phyloP scores from a whole-genome alignment of 176 grass and related monocot species.

The Olyra latifolia region DNA sequence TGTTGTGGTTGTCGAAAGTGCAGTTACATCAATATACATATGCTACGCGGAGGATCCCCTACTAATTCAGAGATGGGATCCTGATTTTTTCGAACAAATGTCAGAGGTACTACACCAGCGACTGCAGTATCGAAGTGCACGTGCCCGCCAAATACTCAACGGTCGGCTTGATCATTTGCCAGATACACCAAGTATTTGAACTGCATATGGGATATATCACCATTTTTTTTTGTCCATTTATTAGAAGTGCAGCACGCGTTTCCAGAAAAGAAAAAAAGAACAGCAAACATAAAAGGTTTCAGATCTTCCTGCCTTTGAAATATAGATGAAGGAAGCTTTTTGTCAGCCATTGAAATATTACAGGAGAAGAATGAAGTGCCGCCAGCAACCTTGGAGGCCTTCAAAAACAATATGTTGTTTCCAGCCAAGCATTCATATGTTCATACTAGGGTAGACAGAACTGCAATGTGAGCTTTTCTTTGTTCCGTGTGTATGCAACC shows the following conservation, averaged over 20 bases:
- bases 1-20: constrained; percentile 94
- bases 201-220: background rate
- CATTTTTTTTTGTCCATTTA: constrained; percentile 32
- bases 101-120: constrained; percentile 77
- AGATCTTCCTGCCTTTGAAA: constrained; percentile 21
- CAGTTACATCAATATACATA: constrained; percentile 97
- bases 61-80: constrained; percentile 94
- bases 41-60: constrained; percentile 86
- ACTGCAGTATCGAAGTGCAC: constrained; percentile 82
- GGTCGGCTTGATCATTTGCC: constrained; percentile 68
- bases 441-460: constrained; percentile 6
- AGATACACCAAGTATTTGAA: constrained; percentile 58
- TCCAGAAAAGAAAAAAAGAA: constrained; percentile 23
- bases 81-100: constrained; percentile 74
- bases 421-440: background rate
- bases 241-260: background rate
- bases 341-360: background rate
- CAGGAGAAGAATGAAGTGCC: constrained; percentile 21
- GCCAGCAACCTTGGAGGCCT: constrained; percentile 36
- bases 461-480: background rate
- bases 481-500: background rate
- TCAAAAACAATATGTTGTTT: constrained; percentile 3
- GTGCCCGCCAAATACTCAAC: constrained; percentile 68
- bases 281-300: background rate
- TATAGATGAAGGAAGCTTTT: constrained; percentile 16